These are phyloP conservation scores for Solanum acaule DNA, from an alignment of 257 asterid species.

Conservation along the genomic window DNA sequence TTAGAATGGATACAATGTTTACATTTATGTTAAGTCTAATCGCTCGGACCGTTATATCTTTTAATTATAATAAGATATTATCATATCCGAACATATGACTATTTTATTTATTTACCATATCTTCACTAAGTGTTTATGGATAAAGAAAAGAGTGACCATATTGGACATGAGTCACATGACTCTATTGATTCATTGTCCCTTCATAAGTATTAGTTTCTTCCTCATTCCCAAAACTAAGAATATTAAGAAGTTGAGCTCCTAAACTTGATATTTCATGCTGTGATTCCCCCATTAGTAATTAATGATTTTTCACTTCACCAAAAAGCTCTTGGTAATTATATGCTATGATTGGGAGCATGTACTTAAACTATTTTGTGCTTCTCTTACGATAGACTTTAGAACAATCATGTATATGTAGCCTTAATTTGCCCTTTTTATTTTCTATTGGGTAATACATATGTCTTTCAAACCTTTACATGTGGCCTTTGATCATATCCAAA, in stretches of 20 bases:
- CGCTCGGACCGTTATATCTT: no score
- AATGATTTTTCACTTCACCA: neutral
- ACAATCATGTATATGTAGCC: slow-evolving; percentile 1
- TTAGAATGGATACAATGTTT: no score
- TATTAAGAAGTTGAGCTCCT: neutral
- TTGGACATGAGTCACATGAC: neutral
- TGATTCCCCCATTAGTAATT: neutral
- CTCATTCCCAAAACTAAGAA: neutral
- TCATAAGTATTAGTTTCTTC: no score
- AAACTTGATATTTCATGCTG: neutral
- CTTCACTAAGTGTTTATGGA: no score
- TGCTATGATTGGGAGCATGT: slow-evolving; percentile 10
- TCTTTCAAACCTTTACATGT: neutral
- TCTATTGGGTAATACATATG: neutral
- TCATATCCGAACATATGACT: no score
- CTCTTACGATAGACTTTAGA: neutral
- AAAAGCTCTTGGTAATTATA: neutral
- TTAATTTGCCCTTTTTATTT: neutral
- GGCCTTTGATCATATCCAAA: neutral
- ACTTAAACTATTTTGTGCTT: neutral
- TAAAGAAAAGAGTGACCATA: no score
- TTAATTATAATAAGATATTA: no score
- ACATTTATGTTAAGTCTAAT: no score
- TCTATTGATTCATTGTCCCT: neutral
- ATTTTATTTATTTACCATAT: no score